Conservation (phyloP, 345 rosid species). For the Geranium rotundifolium region DNA sequence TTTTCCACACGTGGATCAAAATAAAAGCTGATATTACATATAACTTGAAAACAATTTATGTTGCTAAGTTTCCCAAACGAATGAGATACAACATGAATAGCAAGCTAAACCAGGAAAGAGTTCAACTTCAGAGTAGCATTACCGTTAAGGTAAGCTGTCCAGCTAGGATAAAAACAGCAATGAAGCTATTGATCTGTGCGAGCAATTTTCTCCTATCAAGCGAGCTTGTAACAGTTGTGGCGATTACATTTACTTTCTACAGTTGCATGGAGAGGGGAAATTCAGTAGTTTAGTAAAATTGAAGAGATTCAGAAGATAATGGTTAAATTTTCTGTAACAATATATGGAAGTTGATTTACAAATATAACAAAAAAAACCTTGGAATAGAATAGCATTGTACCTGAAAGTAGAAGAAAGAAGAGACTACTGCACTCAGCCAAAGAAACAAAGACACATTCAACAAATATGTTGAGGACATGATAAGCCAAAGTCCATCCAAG, state of each 20-base stretch:
- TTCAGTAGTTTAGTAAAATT: constrained; percentile 1
- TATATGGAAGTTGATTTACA: background rate
- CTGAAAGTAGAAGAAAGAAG: constrained; percentile 96
- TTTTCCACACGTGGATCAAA: constrained; percentile 3
- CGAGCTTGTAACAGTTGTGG: constrained; percentile 61
- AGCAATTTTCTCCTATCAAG: constrained; percentile 72
- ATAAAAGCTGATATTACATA: background rate
- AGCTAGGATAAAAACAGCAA: constrained; percentile 78
- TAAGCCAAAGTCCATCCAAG: constrained; percentile 70
- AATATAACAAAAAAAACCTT: constrained; percentile 6
- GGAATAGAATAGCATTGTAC: constrained; percentile 21
- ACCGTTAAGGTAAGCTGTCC: constrained; percentile 92
- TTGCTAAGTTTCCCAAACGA: too few species aligned
- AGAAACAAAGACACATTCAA: constrained; percentile 69
- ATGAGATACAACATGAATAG: background rate
- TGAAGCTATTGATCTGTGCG: constrained; percentile 91
- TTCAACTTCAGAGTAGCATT: constrained; percentile 9
- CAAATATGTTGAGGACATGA: constrained; percentile 69
- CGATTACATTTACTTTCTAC: constrained; percentile 89
- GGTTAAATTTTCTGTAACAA: too few species aligned
- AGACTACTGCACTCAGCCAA: constrained; percentile 90
- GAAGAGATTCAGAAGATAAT: background rate
- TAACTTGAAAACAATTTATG: background rate
- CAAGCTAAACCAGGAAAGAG: constrained; percentile 1
- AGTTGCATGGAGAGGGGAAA: constrained; percentile 3